Base-by-base conservation (phyloP, 208 protist species). In the Leishmania mexicana region DNA sequence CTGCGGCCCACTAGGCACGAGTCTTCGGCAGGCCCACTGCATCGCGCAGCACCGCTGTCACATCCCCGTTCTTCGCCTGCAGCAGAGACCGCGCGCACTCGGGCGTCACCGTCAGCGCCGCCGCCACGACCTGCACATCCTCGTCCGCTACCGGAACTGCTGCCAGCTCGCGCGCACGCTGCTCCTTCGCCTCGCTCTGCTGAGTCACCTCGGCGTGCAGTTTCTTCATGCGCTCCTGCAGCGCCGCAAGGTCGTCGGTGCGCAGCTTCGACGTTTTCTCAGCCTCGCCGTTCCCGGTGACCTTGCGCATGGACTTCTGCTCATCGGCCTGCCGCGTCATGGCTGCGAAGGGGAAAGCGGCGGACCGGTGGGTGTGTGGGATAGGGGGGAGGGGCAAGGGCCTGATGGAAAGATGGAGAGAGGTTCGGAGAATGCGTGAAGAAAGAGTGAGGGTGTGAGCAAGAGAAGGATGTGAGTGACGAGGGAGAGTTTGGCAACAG, bases 241-340 rank as follows among this genome's bases (percentile, higher is more conserved):
- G 85, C 40, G 90, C 92, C 13, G 88, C 86, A 77, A 93, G 85
- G 45, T 96, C 92, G 71, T 94, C 95, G 70, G 88, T 93, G 85
- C 92, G 92, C 53, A 95, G 81, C 83, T 87, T 89, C 45, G 87
- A 88, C 54, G 88, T 87, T 81, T 93, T 95, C 87, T 97, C 92
- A 19, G 83, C 78, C 73, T 91, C 76, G 35, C 73, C 75, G 74
- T 82, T 82, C 68, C 88, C 88, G 67, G 86, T 81, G 67, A 97
- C 76, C 40, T 93, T 86, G 80, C 91, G 91, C 94, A 97, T 97
- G 15, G 87, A 89, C 49, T 90, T 89, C 87, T 95, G 90, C 72
- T 87, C 94, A 90, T 95, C 94, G 5, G 88, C 85, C 71, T 93
- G 88, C 28, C 92, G 88, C 6, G 88, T 90, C 91, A 95, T 96